phyloP scores from a whole-genome alignment of 2,329 filamentous ascomycete genomes.

The Aspergillus luchuensis region DNA sequence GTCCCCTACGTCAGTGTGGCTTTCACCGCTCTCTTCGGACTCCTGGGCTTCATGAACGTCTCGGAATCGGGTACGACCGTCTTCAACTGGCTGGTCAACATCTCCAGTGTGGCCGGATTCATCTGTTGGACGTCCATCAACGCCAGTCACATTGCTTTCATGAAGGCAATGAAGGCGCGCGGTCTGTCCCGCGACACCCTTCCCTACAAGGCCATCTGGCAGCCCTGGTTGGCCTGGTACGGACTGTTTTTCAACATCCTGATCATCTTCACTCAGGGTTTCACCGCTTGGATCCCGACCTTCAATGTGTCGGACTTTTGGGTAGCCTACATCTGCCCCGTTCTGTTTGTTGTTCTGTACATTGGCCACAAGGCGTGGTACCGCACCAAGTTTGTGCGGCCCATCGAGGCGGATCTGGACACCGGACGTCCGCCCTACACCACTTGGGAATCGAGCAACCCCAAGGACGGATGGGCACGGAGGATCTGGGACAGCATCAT shows the following conservation, averaged over 20 bases:
- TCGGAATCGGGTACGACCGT: slow-evolving; percentile 63
- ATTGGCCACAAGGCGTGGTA: slow-evolving; percentile 58
- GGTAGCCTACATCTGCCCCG: slow-evolving; percentile 63
- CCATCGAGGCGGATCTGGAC: slow-evolving; percentile 45
- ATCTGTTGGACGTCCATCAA: slow-evolving; percentile 37
- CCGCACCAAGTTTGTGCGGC: slow-evolving; percentile 38
- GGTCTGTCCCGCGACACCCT: slow-evolving; percentile 59
- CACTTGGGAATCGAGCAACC: slow-evolving; percentile 35
- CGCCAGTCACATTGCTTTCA: slow-evolving; percentile 65
- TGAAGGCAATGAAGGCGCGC: slow-evolving; percentile 58
- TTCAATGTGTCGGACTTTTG: slow-evolving; percentile 65
- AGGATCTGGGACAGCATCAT: slow-evolving; percentile 10
- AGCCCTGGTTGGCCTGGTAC: slow-evolving; percentile 66
- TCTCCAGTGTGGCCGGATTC: slow-evolving; percentile 34
- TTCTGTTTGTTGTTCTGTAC: slow-evolving; percentile 62
- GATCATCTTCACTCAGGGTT: slow-evolving; percentile 68
- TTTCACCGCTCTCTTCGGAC: slow-evolving; percentile 54
- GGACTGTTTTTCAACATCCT: slow-evolving; percentile 65
- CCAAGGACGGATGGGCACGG: slow-evolving; percentile 26
- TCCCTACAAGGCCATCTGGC: slow-evolving; percentile 61
- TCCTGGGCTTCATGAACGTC: slow-evolving; percentile 70
- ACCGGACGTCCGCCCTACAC: slow-evolving; percentile 36
- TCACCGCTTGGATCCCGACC: slow-evolving; percentile 62
- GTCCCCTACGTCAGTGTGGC: slow-evolving; percentile 46
- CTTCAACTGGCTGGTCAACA: slow-evolving; percentile 46